Base-by-base conservation (phyloP, 352 stramenopile genomes). In the Phytophthora hibernalis region DNA sequence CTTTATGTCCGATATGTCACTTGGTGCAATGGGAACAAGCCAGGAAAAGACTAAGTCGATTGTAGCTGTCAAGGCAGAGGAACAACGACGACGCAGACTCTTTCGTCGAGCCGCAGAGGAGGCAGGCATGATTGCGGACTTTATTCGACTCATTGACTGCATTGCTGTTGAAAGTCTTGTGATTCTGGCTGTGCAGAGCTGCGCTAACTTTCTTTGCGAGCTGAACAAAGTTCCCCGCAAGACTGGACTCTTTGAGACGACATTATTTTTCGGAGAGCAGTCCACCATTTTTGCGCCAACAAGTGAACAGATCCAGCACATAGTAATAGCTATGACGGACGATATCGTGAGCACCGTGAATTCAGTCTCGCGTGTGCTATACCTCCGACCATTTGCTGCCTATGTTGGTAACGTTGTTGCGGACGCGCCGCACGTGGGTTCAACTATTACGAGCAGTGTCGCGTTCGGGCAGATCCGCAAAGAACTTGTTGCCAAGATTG, bases 71-170 rank as follows among this genome's bases (percentile, higher is more conserved):
- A 98, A 98, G 64, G 84, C 92, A 9, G 95, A 98, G 53, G 88
- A 95, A 50, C 76, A 89, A 35, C 85, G 97, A 49, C 80, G 91
- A 16, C 80, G 80, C 7, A 89, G 90, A 49, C 74, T 97, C 13
- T 85, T 97, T 50, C 87, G 89, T 49, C 81, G 90, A 21, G 96
- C 95, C 0, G 87, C 82, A 0, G 82, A 97, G 61, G 96, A 98
- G 59, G 86, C 86, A 5, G 70, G 69, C 5, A 97, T 97, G 88
- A 95, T 98, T 43, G 79, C 86, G 13, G 89, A 98, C 49, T 96
- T 98, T 18, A 97, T 98, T 53, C 91, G 96, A 5, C 76, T 98
- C 0, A 85, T 97, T 11, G 96, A 98, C 66, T 98, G 98, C 56
- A 82, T 98, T 2, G 84, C 84, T 1, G 91, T 97, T 18, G 95